Percentiles rank a stretch among this genome's conserved stretches.
Evolutionary conservation across 805 yeast genomes (phyloP).

Genomic region (Candida lessepsii): DNA sequence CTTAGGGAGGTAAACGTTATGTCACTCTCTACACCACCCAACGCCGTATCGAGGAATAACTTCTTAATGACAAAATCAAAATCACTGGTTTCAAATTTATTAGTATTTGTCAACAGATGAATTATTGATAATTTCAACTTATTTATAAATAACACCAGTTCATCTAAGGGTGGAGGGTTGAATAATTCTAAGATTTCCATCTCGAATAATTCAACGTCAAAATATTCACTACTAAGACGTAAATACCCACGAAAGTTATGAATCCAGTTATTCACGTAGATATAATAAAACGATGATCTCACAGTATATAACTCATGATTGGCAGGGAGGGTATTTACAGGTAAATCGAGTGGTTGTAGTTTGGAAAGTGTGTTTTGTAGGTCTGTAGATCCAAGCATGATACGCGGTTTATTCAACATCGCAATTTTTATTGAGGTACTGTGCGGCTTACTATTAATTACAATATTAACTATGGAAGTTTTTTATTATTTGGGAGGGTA

Average conservation of each 20-base stretch:
- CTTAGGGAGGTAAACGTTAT: constrained; percentile 39
- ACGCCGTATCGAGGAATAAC: constrained; percentile 12
- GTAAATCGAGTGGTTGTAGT: constrained; percentile 20
- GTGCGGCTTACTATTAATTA: too few species aligned
- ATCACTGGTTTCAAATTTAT: constrained; percentile 10
- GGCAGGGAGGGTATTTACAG: constrained; percentile 16
- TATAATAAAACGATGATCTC: constrained; percentile 22
- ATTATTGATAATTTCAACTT: constrained; percentile 45
- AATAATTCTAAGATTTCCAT: constrained; percentile 51
- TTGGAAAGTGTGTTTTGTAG: constrained; percentile 19
- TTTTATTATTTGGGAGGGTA: background rate
- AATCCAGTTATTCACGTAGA: constrained; percentile 52
- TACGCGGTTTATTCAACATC: background rate
- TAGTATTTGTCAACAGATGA: constrained; percentile 34
- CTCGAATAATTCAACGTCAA: constrained; percentile 60
- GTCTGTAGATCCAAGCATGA: constrained; percentile 18
- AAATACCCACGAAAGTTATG: constrained; percentile 51
- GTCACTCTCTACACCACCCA: constrained; percentile 17
- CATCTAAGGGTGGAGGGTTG: constrained; percentile 33
- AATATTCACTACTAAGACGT: constrained; percentile 48
- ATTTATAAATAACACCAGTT: constrained; percentile 36
- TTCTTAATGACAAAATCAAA: constrained; percentile 13
- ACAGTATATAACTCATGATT: constrained; percentile 14
- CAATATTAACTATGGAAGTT: too few species aligned
- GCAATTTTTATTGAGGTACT: background rate